A percentile compares a stretch with the other conserved stretches of the same genome.
Conservation (phyloP, 192 early-diverging fungal species). For the Backusella circina region DNA sequence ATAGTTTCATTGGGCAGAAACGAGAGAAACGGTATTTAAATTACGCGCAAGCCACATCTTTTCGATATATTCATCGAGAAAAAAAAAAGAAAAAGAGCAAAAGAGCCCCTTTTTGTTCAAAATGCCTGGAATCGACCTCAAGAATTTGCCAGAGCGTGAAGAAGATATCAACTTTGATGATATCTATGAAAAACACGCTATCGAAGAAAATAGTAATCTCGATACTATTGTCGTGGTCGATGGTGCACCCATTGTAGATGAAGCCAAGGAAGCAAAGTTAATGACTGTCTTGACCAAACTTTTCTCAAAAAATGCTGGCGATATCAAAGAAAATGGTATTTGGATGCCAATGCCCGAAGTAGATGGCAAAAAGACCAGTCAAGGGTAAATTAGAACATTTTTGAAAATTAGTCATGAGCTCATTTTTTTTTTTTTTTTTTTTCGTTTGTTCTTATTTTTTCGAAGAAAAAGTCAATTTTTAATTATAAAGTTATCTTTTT, state of each 20-base stretch:
- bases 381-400: background rate
- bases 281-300: slow-evolving; percentile 68
- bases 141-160: slow-evolving; percentile 64
- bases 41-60: background rate
- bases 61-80: background rate
- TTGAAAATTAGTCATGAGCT: background rate
- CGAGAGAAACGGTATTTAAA: background rate
- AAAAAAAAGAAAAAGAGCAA: background rate
- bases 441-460: no score
- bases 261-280: slow-evolving; percentile 82
- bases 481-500: slow-evolving; percentile 88
- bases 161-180: slow-evolving; percentile 90
- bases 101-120: background rate
- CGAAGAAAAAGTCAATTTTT: no score
- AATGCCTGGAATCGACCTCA: slow-evolving; percentile 43
- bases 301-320: slow-evolving; percentile 70
- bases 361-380: slow-evolving; percentile 48
- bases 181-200: slow-evolving; percentile 72
- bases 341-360: slow-evolving; percentile 83
- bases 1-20: background rate
- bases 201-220: slow-evolving; percentile 66
- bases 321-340: slow-evolving; percentile 79
- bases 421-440: background rate
- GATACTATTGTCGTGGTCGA: slow-evolving; percentile 89
- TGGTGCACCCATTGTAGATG: slow-evolving; percentile 86